phyloP scores from a whole-genome alignment of 2,329 filamentous ascomycete genomes.

The Colletotrichum noveboracense region DNA sequence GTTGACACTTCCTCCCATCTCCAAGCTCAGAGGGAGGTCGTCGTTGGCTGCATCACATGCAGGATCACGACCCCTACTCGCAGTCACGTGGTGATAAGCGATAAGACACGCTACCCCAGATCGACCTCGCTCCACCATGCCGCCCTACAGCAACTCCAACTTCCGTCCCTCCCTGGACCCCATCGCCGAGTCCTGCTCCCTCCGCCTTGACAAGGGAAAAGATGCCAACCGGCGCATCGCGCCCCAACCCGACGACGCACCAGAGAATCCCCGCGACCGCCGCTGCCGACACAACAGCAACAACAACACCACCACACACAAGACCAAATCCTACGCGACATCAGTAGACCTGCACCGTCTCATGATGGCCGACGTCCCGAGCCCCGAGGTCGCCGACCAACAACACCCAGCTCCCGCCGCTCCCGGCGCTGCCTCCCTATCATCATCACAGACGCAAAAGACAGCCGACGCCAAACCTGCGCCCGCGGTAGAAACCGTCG shows the following conservation, averaged over 20 bases:
- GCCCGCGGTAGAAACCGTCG: neutral
- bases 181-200: slow-evolving; percentile 6
- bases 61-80: neutral
- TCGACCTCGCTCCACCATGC: slow-evolving; percentile 13
- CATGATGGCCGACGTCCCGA: slow-evolving; percentile 18
- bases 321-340: neutral
- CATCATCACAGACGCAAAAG: slow-evolving; percentile 9
- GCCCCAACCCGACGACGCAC: neutral
- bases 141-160: slow-evolving; percentile 5
- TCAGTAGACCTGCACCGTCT: neutral
- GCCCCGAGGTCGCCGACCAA: neutral
- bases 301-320: neutral
- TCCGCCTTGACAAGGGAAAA: neutral
- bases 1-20: neutral
- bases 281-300: fast-evolving
- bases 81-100: slow-evolving; percentile 21
- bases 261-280: neutral
- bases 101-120: slow-evolving; percentile 7
- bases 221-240: slow-evolving; percentile 13
- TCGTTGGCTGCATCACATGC: slow-evolving; percentile 8
- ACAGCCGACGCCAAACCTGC: neutral
- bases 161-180: slow-evolving; percentile 7
- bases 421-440: neutral
- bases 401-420: neutral
- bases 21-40: neutral